Conservation (phyloP, 1,139 yeast genomes). For the Blastobotrys arbuscula region DNA sequence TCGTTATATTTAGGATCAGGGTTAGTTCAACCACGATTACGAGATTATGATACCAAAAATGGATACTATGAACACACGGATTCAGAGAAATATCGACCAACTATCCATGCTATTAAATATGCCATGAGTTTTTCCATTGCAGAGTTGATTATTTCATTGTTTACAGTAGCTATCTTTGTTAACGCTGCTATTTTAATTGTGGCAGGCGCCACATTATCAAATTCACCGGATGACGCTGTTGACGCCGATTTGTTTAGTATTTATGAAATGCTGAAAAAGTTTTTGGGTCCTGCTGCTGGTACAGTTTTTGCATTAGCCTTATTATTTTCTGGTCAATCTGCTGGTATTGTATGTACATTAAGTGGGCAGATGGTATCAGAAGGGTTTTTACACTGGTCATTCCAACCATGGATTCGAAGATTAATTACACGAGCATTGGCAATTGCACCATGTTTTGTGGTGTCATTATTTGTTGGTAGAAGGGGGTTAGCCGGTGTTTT, state of each 20-base stretch:
- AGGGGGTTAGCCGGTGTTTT: slow-evolving; percentile 77
- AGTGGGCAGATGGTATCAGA: slow-evolving; percentile 97
- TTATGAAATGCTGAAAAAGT: slow-evolving; percentile 63
- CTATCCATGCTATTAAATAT: slow-evolving; percentile 63
- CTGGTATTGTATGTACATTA: slow-evolving; percentile 95
- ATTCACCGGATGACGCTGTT: slow-evolving; percentile 65
- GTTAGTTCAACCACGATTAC: slow-evolving; percentile 80
- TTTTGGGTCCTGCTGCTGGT: slow-evolving; percentile 88
- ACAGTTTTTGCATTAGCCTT: slow-evolving; percentile 86
- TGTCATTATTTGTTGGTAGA: slow-evolving; percentile 72
- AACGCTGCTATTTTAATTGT: slow-evolving; percentile 80
- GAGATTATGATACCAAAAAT: slow-evolving; percentile 68
- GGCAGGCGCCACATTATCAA: slow-evolving; percentile 73
- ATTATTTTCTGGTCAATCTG: slow-evolving; percentile 93
- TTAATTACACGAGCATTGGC: slow-evolving; percentile 80
- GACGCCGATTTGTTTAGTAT: slow-evolving; percentile 86
- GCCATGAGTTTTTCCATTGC: slow-evolving; percentile 68
- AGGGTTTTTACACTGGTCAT: slow-evolving; percentile 81
- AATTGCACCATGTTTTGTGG: slow-evolving; percentile 79
- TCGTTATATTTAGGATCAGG: slow-evolving; percentile 89
- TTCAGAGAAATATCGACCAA: slow-evolving; percentile 49
- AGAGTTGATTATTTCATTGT: slow-evolving; percentile 67
- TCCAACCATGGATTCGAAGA: slow-evolving; percentile 83
- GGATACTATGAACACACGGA: slow-evolving; percentile 45
- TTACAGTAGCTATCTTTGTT: slow-evolving; percentile 78